Evolutionary conservation across 2,329 filamentous ascomycete genomes (phyloP).

Genomic region (Diaporthe nobilis): DNA sequence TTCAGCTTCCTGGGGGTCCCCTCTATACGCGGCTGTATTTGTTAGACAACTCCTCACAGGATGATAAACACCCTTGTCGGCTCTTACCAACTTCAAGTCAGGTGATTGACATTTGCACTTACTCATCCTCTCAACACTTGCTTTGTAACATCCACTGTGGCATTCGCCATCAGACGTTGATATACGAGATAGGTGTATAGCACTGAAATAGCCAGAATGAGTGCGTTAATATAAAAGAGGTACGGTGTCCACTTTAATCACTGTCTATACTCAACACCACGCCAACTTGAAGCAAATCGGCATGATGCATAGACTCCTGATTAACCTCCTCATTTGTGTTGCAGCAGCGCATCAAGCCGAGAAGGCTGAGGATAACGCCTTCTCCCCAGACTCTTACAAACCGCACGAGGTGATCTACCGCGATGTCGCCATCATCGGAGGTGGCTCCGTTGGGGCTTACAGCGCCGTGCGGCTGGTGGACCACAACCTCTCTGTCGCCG

Average conservation of each 20-base stretch:
- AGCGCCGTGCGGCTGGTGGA: neutral
- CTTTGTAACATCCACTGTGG: fast-evolving
- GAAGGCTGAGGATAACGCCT: neutral
- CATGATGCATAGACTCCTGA: neutral
- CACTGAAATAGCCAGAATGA: neutral
- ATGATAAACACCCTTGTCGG: neutral
- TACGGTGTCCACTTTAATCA: no score
- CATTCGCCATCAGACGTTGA: neutral
- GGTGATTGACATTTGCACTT: neutral
- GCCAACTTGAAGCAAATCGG: neutral
- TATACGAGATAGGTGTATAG: neutral
- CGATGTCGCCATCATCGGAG: slow-evolving; percentile 4
- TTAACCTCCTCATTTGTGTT: neutral
- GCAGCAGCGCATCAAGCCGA: neutral
- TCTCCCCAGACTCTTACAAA: neutral
- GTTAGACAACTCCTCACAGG: neutral
- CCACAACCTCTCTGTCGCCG: neutral
- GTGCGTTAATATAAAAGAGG: neutral
- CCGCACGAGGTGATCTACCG: neutral
- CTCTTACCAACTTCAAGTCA: neutral
- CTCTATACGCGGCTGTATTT: neutral
- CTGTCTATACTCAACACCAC: fast-evolving
- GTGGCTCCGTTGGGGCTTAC: neutral
- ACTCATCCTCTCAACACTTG: neutral
- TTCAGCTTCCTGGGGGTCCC: no score